These are phyloP conservation scores for Linnemannia schmuckeri DNA, from an alignment of 192 early-diverging fungal species.

Conservation along the genomic window DNA sequence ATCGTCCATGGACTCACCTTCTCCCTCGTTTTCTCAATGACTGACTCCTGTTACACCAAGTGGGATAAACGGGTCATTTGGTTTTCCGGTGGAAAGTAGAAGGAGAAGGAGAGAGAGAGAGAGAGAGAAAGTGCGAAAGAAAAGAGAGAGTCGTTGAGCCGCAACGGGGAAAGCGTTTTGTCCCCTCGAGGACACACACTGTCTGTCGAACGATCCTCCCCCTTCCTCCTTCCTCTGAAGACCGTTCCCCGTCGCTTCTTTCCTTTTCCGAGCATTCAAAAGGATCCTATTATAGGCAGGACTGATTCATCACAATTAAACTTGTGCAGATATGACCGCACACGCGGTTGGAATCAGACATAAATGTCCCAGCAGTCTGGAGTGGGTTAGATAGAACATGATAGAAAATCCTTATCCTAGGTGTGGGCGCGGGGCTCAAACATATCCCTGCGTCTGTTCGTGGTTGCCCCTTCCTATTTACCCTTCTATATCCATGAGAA, in stretches of 20 bases:
- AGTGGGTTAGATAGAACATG: not conserved
- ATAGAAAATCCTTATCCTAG: too few relatives aligned
- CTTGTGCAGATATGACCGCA: not conserved
- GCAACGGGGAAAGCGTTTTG: not conserved
- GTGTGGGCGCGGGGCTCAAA: not conserved
- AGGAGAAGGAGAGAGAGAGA: not conserved
- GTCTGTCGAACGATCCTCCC: not conserved
- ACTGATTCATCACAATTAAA: not conserved
- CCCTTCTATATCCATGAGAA: not conserved
- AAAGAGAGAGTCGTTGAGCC: not conserved
- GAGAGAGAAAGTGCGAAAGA: not conserved
- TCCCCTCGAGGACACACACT: not conserved
- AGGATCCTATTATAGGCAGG: not conserved
- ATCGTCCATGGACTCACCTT: not conserved
- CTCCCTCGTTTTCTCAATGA: not conserved
- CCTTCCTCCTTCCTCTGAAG: not conserved
- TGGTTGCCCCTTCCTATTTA: not conserved
- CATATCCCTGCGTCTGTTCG: not conserved
- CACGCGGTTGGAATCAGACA: not conserved
- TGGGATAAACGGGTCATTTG: not conserved
- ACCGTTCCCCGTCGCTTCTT: not conserved
- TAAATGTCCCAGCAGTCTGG: not conserved
- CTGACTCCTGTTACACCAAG: not conserved
- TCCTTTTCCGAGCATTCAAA: not conserved
- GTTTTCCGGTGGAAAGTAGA: not conserved